Evolutionary conservation across 805 yeast species (phyloP).

Genomic region (Saturnispora zaruensis): DNA sequence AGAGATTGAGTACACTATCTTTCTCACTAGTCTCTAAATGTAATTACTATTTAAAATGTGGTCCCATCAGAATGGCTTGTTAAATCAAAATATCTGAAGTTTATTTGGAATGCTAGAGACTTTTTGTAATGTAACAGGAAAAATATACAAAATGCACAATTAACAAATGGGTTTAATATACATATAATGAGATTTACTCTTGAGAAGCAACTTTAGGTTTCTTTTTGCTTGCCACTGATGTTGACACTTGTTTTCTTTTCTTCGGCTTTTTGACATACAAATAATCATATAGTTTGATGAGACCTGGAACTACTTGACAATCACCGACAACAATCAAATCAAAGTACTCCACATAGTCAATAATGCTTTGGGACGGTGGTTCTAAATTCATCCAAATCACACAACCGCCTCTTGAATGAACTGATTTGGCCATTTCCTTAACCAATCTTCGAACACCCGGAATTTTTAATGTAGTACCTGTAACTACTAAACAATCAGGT

Average conservation of each 20-base stretch:
- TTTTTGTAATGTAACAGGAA: neutral
- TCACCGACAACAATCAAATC: conserved; percentile 58
- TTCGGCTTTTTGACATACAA: conserved; percentile 13
- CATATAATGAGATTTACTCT: neutral
- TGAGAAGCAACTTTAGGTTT: neutral
- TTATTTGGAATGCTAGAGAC: neutral
- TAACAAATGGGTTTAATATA: neutral
- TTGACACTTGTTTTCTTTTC: conserved; percentile 10
- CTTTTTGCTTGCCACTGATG: conserved; percentile 4
- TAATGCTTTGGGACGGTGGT: conserved; percentile 41
- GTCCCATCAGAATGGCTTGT: no score
- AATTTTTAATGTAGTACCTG: conserved; percentile 79
- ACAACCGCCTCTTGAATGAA: conserved; percentile 48
- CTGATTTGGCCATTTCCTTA: conserved; percentile 49
- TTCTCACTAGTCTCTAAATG: no score
- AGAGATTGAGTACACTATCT: no score
- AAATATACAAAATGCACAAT: neutral
- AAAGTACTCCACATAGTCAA: conserved; percentile 41
- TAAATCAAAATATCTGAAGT: no score
- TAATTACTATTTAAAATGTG: no score
- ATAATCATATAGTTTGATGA: conserved; percentile 20
- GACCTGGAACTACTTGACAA: conserved; percentile 46
- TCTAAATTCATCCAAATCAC: conserved; percentile 57
- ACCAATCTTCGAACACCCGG: conserved; percentile 62
- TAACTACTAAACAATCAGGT: conserved; percentile 74